A percentile compares a stretch with the other conserved stretches of the same genome.
phyloP scores from a whole-genome alignment of 495 filamentous ascomycete genomes.

The Neurospora sublineolata region DNA sequence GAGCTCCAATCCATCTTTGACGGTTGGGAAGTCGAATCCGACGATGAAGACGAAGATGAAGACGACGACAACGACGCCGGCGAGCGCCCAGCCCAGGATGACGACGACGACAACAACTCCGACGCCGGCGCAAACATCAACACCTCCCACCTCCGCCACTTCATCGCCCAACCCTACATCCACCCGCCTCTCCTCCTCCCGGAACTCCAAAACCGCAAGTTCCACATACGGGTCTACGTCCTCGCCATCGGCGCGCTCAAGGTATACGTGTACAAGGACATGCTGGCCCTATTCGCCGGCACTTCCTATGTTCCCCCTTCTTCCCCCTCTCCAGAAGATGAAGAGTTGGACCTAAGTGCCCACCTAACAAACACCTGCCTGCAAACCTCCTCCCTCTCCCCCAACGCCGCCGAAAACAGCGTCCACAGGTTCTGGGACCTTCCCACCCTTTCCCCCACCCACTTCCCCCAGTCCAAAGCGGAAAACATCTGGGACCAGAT shows the following conservation, averaged over 20 bases:
- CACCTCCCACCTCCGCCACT: slow-evolving; percentile 87
- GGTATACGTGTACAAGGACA: slow-evolving; percentile 77
- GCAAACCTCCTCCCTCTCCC: slow-evolving; percentile 72
- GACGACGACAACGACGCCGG: slow-evolving; percentile 12
- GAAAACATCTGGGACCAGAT: slow-evolving; percentile 62
- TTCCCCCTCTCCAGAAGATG: too few relatives aligned
- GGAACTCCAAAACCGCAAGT: slow-evolving; percentile 57
- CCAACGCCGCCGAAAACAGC: slow-evolving; percentile 56
- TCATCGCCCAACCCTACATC: slow-evolving; percentile 93
- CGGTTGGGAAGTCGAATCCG: slow-evolving; percentile 58
- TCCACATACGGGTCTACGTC: slow-evolving; percentile 89
- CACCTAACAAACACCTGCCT: slow-evolving; percentile 61
- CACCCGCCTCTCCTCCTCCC: slow-evolving; percentile 72
- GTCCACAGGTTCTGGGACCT: slow-evolving; percentile 61
- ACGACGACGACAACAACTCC: not conserved
- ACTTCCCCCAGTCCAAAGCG: slow-evolving; percentile 26
- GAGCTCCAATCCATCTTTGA: slow-evolving; percentile 78
- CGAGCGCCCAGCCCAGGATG: too few relatives aligned
- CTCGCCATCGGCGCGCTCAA: slow-evolving; percentile 63
- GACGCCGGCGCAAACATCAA: slow-evolving; percentile 46
- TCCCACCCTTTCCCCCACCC: slow-evolving; percentile 27
- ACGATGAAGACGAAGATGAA: slow-evolving; percentile 48
- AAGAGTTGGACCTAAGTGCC: not conserved
- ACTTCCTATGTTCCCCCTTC: too few relatives aligned
- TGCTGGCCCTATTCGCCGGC: slow-evolving; percentile 86